Evolutionary conservation across 768 basidiomycete genomes (phyloP), one percentile per base, ranked within the genome.

Genomic region (Xerocomellus intermedius): DNA sequence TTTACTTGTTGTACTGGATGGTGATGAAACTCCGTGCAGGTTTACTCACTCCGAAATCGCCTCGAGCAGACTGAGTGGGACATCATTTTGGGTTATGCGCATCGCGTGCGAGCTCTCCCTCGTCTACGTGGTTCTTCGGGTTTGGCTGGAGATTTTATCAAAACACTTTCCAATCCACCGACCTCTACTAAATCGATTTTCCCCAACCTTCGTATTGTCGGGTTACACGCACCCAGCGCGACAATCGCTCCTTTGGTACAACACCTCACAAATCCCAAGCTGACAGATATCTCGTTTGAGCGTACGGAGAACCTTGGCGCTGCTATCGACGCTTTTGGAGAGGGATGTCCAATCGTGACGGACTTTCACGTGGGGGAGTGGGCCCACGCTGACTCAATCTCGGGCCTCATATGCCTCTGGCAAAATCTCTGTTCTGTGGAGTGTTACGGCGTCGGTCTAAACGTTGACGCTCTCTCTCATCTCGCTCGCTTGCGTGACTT

Each of bases 351-450:
- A 17, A 33, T 36, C 6, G 30, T 61, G 38, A 22, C 22, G 2
- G 4, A 39, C 26, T 42, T 61, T 9, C 1, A 10, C 7, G 43
- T 42, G 6, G 16, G 41, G 5, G 3, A 22, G 1, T 32, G 12
- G 32, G 30, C 22, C 5, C 14, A 42, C 16, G 19, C 9, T 19
- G 37, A 52, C 21, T 21, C 41, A 12, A 35, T 53, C 35, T 48
- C 59, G 2, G 13, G 16, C 13, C 44, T 61, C n/a, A 14, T 61
- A n/a, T 42, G 55, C 21, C 14, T 14, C 21, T 61, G 60, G 60
- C 7, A 24, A 48, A 53, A 50, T 26, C 41, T 61, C n/a, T 3
- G 32, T 35, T 30, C 22, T 12, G 48, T 54, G 17, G 1, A 6
- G 19, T 61, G 59, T 44, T 6, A 6, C 17, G 12, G 12, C 1